phyloP scores from a whole-genome alignment of 352 stramenopile genomes.

The Phytophthora pseudosyringae region DNA sequence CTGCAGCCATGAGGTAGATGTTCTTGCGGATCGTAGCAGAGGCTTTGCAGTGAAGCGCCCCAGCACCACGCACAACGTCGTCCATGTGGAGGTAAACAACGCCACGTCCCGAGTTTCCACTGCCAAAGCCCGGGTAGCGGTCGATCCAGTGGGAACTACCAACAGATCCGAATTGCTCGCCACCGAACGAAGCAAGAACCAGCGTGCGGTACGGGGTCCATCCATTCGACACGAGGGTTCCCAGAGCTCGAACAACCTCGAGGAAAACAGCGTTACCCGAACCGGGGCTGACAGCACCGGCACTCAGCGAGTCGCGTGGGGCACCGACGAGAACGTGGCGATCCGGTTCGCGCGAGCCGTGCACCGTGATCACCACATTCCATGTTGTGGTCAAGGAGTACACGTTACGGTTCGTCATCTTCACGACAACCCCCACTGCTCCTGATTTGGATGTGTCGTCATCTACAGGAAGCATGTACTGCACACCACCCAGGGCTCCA shows the following conservation, averaged over 20 bases:
- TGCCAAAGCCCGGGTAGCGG: slow-evolving; percentile 52
- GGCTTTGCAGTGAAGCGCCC: slow-evolving; percentile 69
- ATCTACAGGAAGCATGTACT: slow-evolving; percentile 40
- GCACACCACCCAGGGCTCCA: slow-evolving; percentile 32
- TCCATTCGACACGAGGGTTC: slow-evolving; percentile 64
- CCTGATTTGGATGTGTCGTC: slow-evolving; percentile 30
- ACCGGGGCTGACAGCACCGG: slow-evolving; percentile 64
- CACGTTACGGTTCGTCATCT: slow-evolving; percentile 71
- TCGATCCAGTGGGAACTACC: slow-evolving; percentile 88
- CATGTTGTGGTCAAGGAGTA: slow-evolving; percentile 77
- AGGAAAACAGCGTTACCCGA: slow-evolving; percentile 85
- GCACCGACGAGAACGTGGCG: slow-evolving; percentile 81
- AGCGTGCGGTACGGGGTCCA: slow-evolving; percentile 84
- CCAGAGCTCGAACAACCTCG: slow-evolving; percentile 67
- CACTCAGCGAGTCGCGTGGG: slow-evolving; percentile 71
- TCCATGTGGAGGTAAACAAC: slow-evolving; percentile 80
- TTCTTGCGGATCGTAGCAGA: slow-evolving; percentile 77
- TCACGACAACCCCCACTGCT: slow-evolving; percentile 35
- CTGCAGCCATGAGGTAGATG: slow-evolving; percentile 74
- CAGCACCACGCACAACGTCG: slow-evolving; percentile 73
- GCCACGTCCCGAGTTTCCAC: slow-evolving; percentile 61
- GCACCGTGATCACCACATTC: slow-evolving; percentile 81
- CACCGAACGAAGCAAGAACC: slow-evolving; percentile 78
- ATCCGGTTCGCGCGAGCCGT: slow-evolving; percentile 73
- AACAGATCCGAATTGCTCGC: slow-evolving; percentile 80